Percentiles rank a stretch among this genome's conserved stretches.
Evolutionary conservation across 1,139 yeast species (phyloP).

Genomic region (Yamadazyma sp.): DNA sequence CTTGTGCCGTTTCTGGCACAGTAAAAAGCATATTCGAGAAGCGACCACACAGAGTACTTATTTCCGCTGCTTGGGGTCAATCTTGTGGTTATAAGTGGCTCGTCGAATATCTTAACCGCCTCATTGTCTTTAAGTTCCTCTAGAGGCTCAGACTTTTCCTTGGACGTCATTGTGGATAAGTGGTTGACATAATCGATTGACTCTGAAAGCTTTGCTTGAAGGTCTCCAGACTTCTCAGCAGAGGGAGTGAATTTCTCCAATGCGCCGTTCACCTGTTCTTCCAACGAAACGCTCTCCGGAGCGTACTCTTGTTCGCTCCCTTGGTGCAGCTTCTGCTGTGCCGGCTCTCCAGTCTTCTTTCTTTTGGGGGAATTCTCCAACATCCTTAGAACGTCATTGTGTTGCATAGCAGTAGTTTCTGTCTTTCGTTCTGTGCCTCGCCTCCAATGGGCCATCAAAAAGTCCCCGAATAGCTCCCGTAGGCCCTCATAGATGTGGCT

Average conservation of each 20-base stretch:
- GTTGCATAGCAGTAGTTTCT: not conserved
- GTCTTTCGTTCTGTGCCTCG: not conserved
- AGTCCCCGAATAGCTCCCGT: not conserved
- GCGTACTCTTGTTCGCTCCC: not conserved
- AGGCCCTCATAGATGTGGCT: not conserved
- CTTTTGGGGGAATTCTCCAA: constrained; percentile 5
- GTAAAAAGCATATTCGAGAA: constrained; percentile 36
- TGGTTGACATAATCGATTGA: not conserved
- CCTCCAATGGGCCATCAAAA: not conserved
- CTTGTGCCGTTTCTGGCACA: constrained; percentile 25
- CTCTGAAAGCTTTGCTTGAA: not conserved
- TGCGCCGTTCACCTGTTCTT: not conserved
- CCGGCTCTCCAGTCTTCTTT: not conserved
- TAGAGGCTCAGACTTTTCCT: not conserved
- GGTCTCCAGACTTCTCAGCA: not conserved
- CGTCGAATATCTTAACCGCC: constrained; percentile 28
- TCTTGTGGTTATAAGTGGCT: constrained; percentile 23
- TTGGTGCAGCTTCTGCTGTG: not conserved
- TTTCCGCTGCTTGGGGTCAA: constrained; percentile 22
- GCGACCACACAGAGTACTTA: constrained; percentile 29
- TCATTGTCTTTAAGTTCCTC: not conserved
- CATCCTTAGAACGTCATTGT: constrained; percentile 3
- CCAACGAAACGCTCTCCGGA: not conserved
- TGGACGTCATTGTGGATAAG: constrained; percentile 3
- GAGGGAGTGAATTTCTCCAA: not conserved